These are phyloP conservation scores for Solanum paucissectum DNA, from an alignment of 257 asterid genomes.

Conservation along the genomic window DNA sequence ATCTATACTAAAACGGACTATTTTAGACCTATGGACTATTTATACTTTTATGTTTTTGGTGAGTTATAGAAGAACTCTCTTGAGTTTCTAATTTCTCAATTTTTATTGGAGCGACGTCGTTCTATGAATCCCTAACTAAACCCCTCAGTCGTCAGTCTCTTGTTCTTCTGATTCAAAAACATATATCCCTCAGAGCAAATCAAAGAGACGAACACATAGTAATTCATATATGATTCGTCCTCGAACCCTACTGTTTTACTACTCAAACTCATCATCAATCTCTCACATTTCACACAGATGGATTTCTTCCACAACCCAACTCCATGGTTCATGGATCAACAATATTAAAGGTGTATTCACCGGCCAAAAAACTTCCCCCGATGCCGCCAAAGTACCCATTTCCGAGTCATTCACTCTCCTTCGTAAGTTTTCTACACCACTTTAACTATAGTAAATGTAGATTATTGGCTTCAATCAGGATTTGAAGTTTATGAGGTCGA, in stretches of 20 bases:
- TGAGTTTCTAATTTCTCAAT: too few relatives aligned
- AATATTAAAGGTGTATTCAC: slow-evolving; percentile 66
- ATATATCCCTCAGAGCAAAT: background rate
- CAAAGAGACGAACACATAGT: background rate
- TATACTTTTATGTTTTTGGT: background rate
- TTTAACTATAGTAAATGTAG: background rate
- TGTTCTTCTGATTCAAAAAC: background rate
- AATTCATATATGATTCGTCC: background rate
- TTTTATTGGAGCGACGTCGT: background rate
- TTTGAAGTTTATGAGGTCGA: background rate
- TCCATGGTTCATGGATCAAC: slow-evolving; percentile 69
- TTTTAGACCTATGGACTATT: too few relatives aligned
- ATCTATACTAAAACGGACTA: too few relatives aligned
- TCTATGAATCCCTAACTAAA: background rate
- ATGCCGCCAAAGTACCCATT: slow-evolving; percentile 4
- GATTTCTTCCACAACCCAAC: slow-evolving; percentile 52
- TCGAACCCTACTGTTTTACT: background rate
- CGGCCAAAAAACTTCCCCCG: slow-evolving; percentile 36
- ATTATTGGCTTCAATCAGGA: background rate
- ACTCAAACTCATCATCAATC: background rate
- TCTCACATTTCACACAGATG: slow-evolving; percentile 19
- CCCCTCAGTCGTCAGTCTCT: background rate
- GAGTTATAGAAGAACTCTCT: too few relatives aligned
- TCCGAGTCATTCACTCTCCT: slow-evolving; percentile 63
- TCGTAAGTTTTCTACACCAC: slow-evolving; percentile 11